A percentile compares a stretch with the other conserved stretches of the same genome.
Conservation (phyloP, 208 protist genomes). For the Crithidia fasciculata region DNA sequence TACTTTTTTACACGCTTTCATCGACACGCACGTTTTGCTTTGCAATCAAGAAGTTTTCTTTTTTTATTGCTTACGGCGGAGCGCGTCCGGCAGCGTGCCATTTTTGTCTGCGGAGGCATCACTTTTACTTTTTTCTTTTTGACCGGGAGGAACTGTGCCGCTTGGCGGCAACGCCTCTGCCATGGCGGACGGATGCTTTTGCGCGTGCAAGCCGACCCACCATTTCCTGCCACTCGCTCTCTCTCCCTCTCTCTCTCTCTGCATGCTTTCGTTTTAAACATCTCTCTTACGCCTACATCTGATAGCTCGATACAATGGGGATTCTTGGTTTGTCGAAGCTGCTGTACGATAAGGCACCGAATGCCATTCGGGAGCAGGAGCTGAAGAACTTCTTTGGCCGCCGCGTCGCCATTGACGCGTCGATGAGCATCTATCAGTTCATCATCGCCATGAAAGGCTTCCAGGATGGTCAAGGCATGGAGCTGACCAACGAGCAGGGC, state of each 20-base stretch:
- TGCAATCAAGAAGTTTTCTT: too few species aligned
- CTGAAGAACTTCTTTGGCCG: slow-evolving; percentile 98
- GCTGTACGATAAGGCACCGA: slow-evolving; percentile 94
- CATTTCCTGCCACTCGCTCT: background rate
- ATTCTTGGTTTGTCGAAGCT: slow-evolving; percentile 97
- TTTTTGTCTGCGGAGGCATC: too few species aligned
- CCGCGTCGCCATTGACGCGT: slow-evolving; percentile 99
- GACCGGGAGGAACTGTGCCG: too few species aligned
- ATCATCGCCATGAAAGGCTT: slow-evolving; percentile 96
- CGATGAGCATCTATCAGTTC: slow-evolving; percentile 99
- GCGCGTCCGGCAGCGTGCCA: too few species aligned
- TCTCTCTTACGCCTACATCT: background rate
- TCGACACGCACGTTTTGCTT: too few species aligned
- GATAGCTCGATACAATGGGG: slow-evolving; percentile 82
- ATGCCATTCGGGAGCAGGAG: slow-evolving; percentile 90
- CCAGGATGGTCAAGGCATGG: slow-evolving; percentile 84
- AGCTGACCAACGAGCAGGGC: slow-evolving; percentile 96
- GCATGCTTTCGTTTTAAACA: background rate
- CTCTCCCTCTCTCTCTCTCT: background rate
- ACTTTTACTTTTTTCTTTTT: too few species aligned
- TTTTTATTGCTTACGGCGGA: too few species aligned
- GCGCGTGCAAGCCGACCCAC: too few species aligned
- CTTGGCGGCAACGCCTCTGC: too few species aligned
- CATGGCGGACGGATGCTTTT: too few species aligned
- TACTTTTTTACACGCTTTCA: too few species aligned